Evolutionary conservation across 116 monocot species (phyloP), one percentile per base, ranked within the genome.

Genomic region (Papilionanthe hybrid): DNA sequence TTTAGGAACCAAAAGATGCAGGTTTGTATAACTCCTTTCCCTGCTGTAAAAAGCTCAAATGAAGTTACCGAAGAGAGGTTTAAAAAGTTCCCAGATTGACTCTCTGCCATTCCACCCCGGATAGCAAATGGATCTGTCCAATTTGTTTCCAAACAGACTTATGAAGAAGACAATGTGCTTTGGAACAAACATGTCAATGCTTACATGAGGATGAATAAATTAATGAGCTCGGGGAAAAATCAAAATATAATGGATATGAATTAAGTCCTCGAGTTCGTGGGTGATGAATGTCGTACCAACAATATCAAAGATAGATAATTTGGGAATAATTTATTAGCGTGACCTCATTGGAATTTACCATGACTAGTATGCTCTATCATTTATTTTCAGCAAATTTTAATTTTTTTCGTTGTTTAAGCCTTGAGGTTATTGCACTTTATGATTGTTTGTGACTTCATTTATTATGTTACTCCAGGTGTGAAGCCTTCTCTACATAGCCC

Each of bases 211-310:
- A 83, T 88, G 13, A 94, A 91, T 74, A 83, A 88, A 72, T 72
- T 85, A 13, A 58, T 94, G 79, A 72, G 82, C 71, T 84, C 89
- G 5, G 79, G 79, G 20, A 86, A 89, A 37, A 90, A 92, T 73
- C 81, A 90, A 7, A 94, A 94, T 57, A 85, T 94, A 28, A 90
- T 94, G 90, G 94, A 94, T 74, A 94, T 94, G 94, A 94, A 94
- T 87, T 66, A 89, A 83, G 79, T 81, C 85, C 13, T 68, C 68
- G 4, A 86, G 87, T 27, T 80, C 77, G 7, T 95, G 95, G 95
- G 95, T 95, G 75, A 95, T 95, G 95, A 95, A 95, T 86, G 92
- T 92, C 30, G 86, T 92, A 11, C 95, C 95, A 63, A 87, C 89
- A 11, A 80, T 86, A 4, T 72, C 89, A 25, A 32, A 83, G 41